Evolutionary conservation across 169 alveolate species (phyloP), one percentile per base, ranked within the genome.

Genomic region (Cryptosporidium xiaoi): DNA sequence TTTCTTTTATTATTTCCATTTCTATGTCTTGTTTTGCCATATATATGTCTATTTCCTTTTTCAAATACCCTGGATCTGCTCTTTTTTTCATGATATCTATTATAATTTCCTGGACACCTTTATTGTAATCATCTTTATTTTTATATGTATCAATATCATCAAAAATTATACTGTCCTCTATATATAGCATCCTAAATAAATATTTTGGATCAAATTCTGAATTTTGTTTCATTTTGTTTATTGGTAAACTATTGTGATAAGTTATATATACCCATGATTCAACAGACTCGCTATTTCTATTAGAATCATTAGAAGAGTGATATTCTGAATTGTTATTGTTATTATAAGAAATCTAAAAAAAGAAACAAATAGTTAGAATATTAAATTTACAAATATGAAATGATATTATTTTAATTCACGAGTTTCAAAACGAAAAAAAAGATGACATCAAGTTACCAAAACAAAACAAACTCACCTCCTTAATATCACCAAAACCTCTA

Each of bases 21-120:
- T 77, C 87, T 31, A 77, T 46, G 34, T 77, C 87, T n/a, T 77
- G 56, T 5, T 77, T 77, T 10, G 87, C 64, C 87, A 77, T 77
- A 60, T 77, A 77, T 20, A 64, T 31, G 24, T 77, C 64, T 12
- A 77, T 71, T 13, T 56, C 71, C 27, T 27, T 77, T 44, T 77
- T 60, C 10, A 77, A 51, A 20, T 20, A 2, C 16, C 2, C 51
- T 16, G 87, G 27, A 33, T 77, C 64, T 5, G 20, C 71, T 77
- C 87, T 77, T 62, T 44, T 44, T 15, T 60, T 34, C 5, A 53
- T 44, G 2, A 60, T 77, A 4, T 56, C 55, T 27, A 27, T 40
- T 16, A 77, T 40, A 40, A 40, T 40, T 8, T 40, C 1, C 10
- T 40, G 48, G 10, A 40, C 48, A 40, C 48, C 48, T 40, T 40